These are phyloP conservation scores for Dioszegia crocea DNA, from an alignment of 768 basidiomycete genomes.

Conservation along the genomic window DNA sequence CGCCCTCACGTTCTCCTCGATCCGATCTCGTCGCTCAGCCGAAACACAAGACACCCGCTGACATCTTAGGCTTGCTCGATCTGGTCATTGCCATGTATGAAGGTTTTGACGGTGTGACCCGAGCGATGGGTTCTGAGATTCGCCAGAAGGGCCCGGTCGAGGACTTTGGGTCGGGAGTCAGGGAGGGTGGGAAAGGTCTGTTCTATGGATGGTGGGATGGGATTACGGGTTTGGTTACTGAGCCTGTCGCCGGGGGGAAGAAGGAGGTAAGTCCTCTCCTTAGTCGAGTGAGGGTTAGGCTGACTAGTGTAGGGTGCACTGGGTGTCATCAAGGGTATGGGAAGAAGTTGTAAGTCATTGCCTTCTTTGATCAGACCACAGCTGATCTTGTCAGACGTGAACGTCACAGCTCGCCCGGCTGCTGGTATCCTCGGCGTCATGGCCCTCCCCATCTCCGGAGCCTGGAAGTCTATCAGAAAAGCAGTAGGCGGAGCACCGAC, in stretches of 20 bases:
- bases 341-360: constrained; percentile 46
- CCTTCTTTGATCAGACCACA: background rate
- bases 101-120: constrained; percentile 54
- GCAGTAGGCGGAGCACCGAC: constrained; percentile 24
- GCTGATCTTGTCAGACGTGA: constrained; percentile 40
- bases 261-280: constrained; percentile 45
- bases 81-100: constrained; percentile 51
- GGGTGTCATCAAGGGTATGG: constrained; percentile 51
- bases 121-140: constrained; percentile 53
- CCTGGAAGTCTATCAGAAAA: constrained; percentile 24
- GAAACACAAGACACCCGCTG: background rate
- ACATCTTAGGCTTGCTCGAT: constrained; percentile 24
- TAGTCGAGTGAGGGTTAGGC: background rate
- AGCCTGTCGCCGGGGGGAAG: constrained; percentile 51
- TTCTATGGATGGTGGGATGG: constrained; percentile 52
- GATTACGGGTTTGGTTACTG: constrained; percentile 52
- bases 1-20: constrained; percentile 32
- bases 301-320: constrained; percentile 44
- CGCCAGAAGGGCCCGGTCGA: constrained; percentile 53
- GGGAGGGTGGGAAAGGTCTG: constrained; percentile 55
- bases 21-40: background rate
- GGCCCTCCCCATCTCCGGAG: constrained; percentile 36
- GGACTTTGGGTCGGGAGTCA: constrained; percentile 53
- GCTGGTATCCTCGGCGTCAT: constrained; percentile 40
- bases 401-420: constrained; percentile 49